Base-by-base conservation (phyloP, 352 stramenopile species). In the Globisporangium mamillatum region DNA sequence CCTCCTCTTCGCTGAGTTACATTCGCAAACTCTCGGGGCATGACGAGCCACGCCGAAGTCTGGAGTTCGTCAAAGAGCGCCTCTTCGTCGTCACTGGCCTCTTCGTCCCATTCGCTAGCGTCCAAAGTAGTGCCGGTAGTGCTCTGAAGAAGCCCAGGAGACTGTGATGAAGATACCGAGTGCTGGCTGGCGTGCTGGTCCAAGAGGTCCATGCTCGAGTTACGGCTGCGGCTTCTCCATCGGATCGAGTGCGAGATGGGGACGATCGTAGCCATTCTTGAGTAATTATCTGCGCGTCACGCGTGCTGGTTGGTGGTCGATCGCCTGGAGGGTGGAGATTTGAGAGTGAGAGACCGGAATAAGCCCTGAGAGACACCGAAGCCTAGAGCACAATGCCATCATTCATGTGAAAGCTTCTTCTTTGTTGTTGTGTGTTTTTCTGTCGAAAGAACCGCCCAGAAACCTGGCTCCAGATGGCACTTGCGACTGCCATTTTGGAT, bases 221-320 rank as follows among this genome's bases (percentile, higher is more conserved):
- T 84, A 66, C 80, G 80, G 57, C 77, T 86, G 50, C 77, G 78
- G 63, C 75, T 82, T 16, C 79, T 71, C 78, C 79, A 86, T 34
- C 73, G 75, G 56, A 81, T 74, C 53, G 70, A 84, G 77, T 84
- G 81, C 7, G 78, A 89, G 46, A 89, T 76, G 14, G 78, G 78
- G 65, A 89, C 81, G 64, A 89, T 75, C 32, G 77, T 79, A 38
- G 81, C 78, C 81, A 89, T 89, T 60, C 36, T 44, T 16, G 36
- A 44, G 38, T 46, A 18, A 16, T 59, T 27, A n/a, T 25, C 20
- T 57, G 52, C 8, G 34, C 9, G 34, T 41, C 34, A 1, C 34
- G 34, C 34, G 52, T 57, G 52, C 0, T n/a, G 25, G 4, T 29
- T 32, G 53, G 12, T 20, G 10, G 38, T 20, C 8, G 10, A n/a